These are phyloP conservation scores for Hypoxylon sp. DNA, from an alignment of 2,329 filamentous ascomycete species.

Conservation along the genomic window DNA sequence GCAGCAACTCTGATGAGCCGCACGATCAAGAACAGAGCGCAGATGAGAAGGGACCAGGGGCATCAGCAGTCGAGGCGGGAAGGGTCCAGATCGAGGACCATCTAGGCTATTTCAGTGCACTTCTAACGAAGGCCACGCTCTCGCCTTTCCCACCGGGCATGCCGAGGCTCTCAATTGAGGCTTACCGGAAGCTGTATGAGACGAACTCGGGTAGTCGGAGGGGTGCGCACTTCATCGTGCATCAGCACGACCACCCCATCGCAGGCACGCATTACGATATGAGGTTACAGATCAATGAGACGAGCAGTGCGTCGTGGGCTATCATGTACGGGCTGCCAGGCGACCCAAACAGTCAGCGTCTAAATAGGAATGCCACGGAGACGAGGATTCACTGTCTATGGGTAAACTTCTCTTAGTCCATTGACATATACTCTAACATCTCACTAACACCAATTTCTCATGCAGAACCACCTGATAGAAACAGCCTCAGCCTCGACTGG, in stretches of 20 bases:
- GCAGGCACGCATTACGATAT: conserved; percentile 79
- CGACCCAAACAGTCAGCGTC: conserved; percentile 67
- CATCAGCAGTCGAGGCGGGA: conserved; percentile 61
- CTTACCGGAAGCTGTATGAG: conserved; percentile 58
- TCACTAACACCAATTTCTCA: not conserved
- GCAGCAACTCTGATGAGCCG: conserved; percentile 35
- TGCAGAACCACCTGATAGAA: conserved; percentile 73
- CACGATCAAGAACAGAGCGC: conserved; percentile 10
- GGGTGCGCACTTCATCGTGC: conserved; percentile 75
- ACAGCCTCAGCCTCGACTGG: conserved; percentile 69
- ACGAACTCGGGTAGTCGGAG: conserved; percentile 50
- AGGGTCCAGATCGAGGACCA: conserved; percentile 58
- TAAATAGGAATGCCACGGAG: conserved; percentile 73
- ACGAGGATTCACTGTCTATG: conserved; percentile 73
- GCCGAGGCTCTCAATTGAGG: conserved; percentile 56
- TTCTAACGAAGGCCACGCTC: conserved; percentile 52
- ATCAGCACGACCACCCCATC: conserved; percentile 81
- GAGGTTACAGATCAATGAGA: conserved; percentile 76
- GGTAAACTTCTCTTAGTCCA: conserved; percentile 56
- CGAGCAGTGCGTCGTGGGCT: conserved; percentile 76
- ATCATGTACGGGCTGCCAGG: conserved; percentile 75
- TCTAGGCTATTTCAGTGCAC: conserved; percentile 57
- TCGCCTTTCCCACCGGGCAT: conserved; percentile 41
- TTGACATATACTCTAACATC: too few species aligned
- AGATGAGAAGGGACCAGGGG: conserved; percentile 43